phyloP scores from a whole-genome alignment of 2,329 filamentous ascomycete species.

The Xylariaceae sp. region DNA sequence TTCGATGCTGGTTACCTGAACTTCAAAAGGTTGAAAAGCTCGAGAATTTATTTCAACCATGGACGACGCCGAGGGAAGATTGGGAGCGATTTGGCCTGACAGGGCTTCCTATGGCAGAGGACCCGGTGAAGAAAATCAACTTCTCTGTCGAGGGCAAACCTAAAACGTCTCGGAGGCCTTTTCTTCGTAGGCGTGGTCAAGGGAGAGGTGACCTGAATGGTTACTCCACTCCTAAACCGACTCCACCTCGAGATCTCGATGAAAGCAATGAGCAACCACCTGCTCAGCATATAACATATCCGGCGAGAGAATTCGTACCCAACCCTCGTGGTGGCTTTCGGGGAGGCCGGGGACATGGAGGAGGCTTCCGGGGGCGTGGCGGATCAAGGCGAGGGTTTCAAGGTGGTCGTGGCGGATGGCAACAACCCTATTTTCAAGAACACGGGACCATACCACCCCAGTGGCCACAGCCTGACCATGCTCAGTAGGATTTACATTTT shows the following conservation, averaged over 20 bases:
- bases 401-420: slow-evolving; percentile 34
- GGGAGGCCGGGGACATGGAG: slow-evolving; percentile 36
- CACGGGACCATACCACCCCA: slow-evolving; percentile 21
- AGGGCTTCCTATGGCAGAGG: slow-evolving; percentile 68
- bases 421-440: slow-evolving; percentile 21
- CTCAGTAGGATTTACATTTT: neutral
- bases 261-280: neutral
- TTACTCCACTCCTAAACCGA: slow-evolving; percentile 15
- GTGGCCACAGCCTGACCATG: slow-evolving; percentile 9
- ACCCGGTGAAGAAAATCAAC: slow-evolving; percentile 69
- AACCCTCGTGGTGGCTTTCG: slow-evolving; percentile 33
- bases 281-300: slow-evolving; percentile 4
- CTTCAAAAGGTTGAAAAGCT: slow-evolving; percentile 59
- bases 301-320: slow-evolving; percentile 4
- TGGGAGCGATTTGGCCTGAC: slow-evolving; percentile 63
- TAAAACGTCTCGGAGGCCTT: slow-evolving; percentile 44
- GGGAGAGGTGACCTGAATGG: slow-evolving; percentile 30
- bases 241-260: neutral
- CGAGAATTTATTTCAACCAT: slow-evolving; percentile 72
- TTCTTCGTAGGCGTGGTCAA: slow-evolving; percentile 41
- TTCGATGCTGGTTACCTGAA: slow-evolving; percentile 77
- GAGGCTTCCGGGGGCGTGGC: slow-evolving; percentile 33
- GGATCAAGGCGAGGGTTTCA: slow-evolving; percentile 35
- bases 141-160: slow-evolving; percentile 64
- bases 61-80: slow-evolving; percentile 66